Percentiles rank a stretch among this genome's conserved stretches.
These are phyloP conservation scores for Fusarium foetens DNA, from an alignment of 2,329 filamentous ascomycete genomes.

Conservation along the genomic window DNA sequence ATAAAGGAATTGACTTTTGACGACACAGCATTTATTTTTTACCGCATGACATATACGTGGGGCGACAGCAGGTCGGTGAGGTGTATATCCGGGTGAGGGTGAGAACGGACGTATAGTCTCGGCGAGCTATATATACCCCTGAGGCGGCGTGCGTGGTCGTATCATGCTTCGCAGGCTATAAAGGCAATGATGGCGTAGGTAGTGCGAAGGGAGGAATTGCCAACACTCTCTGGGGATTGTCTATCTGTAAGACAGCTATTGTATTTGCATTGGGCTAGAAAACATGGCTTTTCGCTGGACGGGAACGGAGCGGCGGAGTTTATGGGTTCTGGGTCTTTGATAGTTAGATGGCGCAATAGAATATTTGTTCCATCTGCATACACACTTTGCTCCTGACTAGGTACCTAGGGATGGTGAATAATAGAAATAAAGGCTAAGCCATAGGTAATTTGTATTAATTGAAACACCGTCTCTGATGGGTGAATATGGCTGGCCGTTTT, in stretches of 20 bases:
- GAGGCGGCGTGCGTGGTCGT: slow-evolving; percentile 6
- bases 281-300: slow-evolving; percentile 43
- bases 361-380: slow-evolving; percentile 34
- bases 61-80: slow-evolving; percentile 12
- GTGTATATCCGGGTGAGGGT: slow-evolving; percentile 15
- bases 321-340: slow-evolving; percentile 43
- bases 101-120: slow-evolving; percentile 32
- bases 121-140: slow-evolving; percentile 39
- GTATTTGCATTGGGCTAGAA: slow-evolving; percentile 45
- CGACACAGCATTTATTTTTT: slow-evolving; percentile 42
- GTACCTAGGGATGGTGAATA: neutral
- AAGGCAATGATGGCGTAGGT: slow-evolving; percentile 15
- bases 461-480: neutral
- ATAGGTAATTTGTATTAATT: neutral
- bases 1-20: slow-evolving; percentile 44
- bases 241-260: slow-evolving; percentile 40
- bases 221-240: slow-evolving; percentile 22
- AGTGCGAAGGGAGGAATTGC: slow-evolving; percentile 20
- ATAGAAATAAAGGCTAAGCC: neutral
- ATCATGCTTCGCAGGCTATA: slow-evolving; percentile 1
- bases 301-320: slow-evolving; percentile 51
- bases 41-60: slow-evolving; percentile 34
- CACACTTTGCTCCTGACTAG: neutral
- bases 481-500: neutral
- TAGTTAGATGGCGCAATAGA: slow-evolving; percentile 41